Evolutionary conservation across 2,329 filamentous ascomycete genomes (phyloP).

Genomic region (Colletotrichum chrysophilum): DNA sequence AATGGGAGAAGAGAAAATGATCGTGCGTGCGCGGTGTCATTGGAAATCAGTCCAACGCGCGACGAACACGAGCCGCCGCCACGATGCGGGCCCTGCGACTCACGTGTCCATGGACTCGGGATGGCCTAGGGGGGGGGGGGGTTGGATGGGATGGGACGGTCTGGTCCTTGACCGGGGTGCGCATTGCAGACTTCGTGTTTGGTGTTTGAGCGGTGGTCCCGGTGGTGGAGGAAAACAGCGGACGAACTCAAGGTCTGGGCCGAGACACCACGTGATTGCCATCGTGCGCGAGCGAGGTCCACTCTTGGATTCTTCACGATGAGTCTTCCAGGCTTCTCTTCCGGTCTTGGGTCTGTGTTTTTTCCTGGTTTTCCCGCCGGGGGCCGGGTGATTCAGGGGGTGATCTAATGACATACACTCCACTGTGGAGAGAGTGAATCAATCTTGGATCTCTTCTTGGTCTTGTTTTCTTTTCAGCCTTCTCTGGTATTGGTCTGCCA

Average conservation of each 20-base stretch:
- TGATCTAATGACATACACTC: conserved; percentile 5
- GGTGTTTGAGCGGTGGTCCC: not conserved
- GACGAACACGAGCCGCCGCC: not conserved
- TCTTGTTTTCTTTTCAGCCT: not conserved
- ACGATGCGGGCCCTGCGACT: not conserved
- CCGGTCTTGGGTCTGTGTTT: not conserved
- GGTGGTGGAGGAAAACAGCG: not conserved
- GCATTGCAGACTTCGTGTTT: not conserved
- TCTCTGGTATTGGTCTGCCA: not conserved
- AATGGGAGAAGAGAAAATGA: not conserved
- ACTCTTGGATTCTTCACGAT: not conserved
- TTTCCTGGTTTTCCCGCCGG: not conserved
- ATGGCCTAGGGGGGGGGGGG: not conserved
- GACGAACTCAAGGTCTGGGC: not conserved
- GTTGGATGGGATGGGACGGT: not conserved
- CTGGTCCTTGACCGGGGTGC: not conserved
- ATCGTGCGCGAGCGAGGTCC: not conserved
- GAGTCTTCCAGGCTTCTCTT: not conserved
- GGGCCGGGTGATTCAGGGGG: not conserved
- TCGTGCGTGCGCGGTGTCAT: not conserved
- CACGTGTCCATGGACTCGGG: not conserved
- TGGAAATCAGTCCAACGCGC: not conserved
- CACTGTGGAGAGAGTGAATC: conserved; percentile 5
- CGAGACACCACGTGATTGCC: conserved; percentile 7
- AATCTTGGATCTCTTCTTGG: not conserved